Conservation (phyloP, 2,329 filamentous ascomycete genomes). For the Rutstroemia sp. region DNA sequence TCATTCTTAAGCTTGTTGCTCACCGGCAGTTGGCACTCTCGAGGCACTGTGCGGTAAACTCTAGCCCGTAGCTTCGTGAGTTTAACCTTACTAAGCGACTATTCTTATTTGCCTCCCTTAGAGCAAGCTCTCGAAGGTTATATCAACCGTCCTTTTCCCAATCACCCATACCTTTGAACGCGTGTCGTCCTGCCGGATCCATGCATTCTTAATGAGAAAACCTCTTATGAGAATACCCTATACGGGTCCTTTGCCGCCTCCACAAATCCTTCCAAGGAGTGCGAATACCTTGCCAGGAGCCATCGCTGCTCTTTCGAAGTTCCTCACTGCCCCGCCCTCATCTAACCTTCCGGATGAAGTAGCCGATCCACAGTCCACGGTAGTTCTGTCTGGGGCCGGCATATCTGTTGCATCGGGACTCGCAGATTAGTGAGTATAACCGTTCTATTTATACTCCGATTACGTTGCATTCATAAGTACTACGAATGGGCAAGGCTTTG, state of each 20-base stretch:
- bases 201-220: constrained; percentile 47
- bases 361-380: constrained; percentile 39
- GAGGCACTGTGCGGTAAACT: too few species aligned
- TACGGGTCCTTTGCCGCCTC: constrained; percentile 71
- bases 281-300: constrained; percentile 67
- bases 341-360: constrained; percentile 35
- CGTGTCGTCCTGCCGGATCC: background rate
- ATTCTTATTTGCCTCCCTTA: too few species aligned
- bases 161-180: background rate
- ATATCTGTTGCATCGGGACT: constrained; percentile 90
- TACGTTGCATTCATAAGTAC: background rate
- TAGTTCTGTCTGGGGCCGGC: constrained; percentile 74
- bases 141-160: background rate
- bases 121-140: background rate
- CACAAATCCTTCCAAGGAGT: constrained; percentile 64
- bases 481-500: background rate
- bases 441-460: background rate
- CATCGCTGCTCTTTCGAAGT: constrained; percentile 66
- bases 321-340: constrained; percentile 59
- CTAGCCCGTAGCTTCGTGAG: too few species aligned
- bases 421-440: constrained; percentile 66
- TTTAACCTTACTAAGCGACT: too few species aligned
- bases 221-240: constrained; percentile 85
- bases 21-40: too few species aligned
- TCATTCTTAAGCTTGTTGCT: too few species aligned